A percentile compares a stretch with the other conserved stretches of the same genome.
Evolutionary conservation across 2,329 filamentous ascomycete genomes (phyloP).

Genomic region (Colletotrichum tropicicola): DNA sequence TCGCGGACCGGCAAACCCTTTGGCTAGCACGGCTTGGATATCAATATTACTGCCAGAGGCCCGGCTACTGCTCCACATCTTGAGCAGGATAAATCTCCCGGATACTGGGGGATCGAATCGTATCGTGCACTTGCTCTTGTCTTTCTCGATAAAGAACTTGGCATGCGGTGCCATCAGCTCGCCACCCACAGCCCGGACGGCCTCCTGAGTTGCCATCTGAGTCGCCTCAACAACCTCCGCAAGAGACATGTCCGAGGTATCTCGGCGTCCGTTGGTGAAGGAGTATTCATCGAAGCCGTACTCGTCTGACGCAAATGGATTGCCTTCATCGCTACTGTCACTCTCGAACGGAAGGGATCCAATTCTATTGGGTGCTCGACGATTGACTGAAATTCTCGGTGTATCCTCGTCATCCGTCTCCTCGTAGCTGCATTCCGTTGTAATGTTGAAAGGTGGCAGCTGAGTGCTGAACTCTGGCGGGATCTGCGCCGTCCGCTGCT

Average conservation of each 20-base stretch:
- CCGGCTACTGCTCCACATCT: conserved; percentile 85
- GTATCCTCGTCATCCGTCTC: conserved; percentile 53
- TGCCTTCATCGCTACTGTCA: conserved; percentile 49
- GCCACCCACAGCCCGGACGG: conserved; percentile 63
- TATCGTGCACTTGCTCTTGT: conserved; percentile 87
- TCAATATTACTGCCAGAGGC: conserved; percentile 79
- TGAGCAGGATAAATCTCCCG: conserved; percentile 84
- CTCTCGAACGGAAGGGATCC: conserved; percentile 65
- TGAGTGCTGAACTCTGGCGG: conserved; percentile 62
- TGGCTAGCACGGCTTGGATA: conserved; percentile 84
- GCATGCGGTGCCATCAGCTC: conserved; percentile 78
- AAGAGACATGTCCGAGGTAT: conserved; percentile 40
- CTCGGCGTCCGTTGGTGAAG: conserved; percentile 35
- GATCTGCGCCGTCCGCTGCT: conserved; percentile 62
- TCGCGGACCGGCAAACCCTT: conserved; percentile 85
- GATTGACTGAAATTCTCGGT: conserved; percentile 34
- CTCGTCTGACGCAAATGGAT: conserved; percentile 38
- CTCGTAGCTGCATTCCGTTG: conserved; percentile 69
- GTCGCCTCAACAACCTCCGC: conserved; percentile 55
- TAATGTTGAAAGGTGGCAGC: conserved; percentile 61
- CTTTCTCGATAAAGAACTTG: conserved; percentile 83
- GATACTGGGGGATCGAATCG: conserved; percentile 85
- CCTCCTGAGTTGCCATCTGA: conserved; percentile 64
- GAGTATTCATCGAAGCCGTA: conserved; percentile 41
- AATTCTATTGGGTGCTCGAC: conserved; percentile 60